These are phyloP conservation scores for Lolium multiflorum DNA, from an alignment of 176 grass and related monocot species.

Conservation along the genomic window DNA sequence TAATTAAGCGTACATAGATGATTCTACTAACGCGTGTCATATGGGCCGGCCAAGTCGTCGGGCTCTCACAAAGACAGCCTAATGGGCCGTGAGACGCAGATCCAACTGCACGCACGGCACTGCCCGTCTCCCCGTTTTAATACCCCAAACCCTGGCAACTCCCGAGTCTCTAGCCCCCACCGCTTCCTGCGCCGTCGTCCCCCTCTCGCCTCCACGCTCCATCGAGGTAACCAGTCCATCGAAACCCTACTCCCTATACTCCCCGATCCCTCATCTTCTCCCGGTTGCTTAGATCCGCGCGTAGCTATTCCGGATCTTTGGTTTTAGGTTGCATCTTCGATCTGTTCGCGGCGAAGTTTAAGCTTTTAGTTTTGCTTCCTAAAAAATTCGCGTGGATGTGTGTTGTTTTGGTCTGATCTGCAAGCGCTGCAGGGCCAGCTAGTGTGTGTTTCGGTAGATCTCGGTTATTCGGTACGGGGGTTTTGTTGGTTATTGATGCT, in stretches of 20 bases:
- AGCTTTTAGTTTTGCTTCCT: not conserved
- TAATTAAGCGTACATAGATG: no score
- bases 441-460: not conserved
- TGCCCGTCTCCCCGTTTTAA: slow-evolving; percentile 3
- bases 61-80: not conserved
- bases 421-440: not conserved
- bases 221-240: slow-evolving; percentile 4
- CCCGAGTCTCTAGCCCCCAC: not conserved
- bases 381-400: not conserved
- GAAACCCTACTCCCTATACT: not conserved
- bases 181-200: slow-evolving; percentile 8
- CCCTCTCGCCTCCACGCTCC: not conserved
- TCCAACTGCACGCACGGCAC: not conserved
- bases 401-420: not conserved
- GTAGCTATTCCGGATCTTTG: not conserved
- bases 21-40: no score
- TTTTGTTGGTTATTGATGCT: not conserved
- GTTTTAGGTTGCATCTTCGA: not conserved
- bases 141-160: not conserved
- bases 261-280: no score
- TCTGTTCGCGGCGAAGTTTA: not conserved
- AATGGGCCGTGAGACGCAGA: not conserved
- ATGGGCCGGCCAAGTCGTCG: not conserved
- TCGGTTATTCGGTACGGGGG: not conserved
- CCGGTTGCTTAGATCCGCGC: not conserved